These are phyloP conservation scores for Pigoraptor vietnamica DNA, from an alignment of 78 protist genomes.

Conservation along the genomic window DNA sequence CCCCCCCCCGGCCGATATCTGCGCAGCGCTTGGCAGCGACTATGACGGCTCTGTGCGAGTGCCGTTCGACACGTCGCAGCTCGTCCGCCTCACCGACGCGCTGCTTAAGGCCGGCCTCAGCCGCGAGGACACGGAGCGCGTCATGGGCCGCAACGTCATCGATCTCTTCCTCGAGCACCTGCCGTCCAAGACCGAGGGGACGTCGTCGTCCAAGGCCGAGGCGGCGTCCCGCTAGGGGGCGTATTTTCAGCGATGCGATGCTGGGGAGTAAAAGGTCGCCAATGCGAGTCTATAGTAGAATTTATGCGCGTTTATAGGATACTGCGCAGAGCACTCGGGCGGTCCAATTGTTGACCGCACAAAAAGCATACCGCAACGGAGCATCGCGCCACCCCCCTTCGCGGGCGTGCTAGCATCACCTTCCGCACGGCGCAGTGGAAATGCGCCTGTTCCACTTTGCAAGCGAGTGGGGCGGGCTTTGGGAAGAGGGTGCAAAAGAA, in stretches of 20 bases:
- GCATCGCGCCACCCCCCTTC: too few relatives aligned
- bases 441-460: too few relatives aligned
- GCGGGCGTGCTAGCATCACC: too few relatives aligned
- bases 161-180: background rate
- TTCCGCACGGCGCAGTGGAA: too few relatives aligned
- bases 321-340: too few relatives aligned
- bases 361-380: too few relatives aligned
- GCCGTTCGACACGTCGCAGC: conserved; percentile 3
- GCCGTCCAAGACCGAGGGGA: background rate
- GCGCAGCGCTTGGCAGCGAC: background rate
- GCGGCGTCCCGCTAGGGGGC: background rate
- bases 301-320: too few relatives aligned
- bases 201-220: background rate
- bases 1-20: background rate
- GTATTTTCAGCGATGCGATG: background rate
- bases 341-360: too few relatives aligned
- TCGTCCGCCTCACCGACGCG: background rate
- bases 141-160: background rate
- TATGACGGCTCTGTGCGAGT: background rate
- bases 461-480: too few relatives aligned
- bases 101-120: background rate
- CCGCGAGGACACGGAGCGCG: background rate
- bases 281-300: too few relatives aligned
- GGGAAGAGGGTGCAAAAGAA: too few relatives aligned
- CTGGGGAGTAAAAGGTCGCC: background rate